Base-by-base conservation (phyloP, 73 alveolate genomes). In the Diophrys appendiculata region DNA sequence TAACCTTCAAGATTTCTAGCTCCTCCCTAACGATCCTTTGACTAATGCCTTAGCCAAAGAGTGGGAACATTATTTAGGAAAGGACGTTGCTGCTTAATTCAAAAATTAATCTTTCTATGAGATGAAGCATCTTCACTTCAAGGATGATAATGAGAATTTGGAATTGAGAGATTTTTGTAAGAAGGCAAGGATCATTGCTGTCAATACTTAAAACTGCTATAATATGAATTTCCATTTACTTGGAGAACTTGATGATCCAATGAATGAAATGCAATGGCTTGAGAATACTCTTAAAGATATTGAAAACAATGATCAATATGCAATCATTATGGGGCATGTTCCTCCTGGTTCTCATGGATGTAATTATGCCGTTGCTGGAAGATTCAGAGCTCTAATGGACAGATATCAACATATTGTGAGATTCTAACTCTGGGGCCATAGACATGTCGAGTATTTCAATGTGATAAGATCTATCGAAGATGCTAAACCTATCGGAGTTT, bases 371-470 rank as follows among this genome's bases (percentile, higher is more conserved):
- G 78, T 65, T 72, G 53, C 89, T 0, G 43, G 11, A 0, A 32
- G 93, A 34, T 85, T 76, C 55, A 27, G 76, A 53, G 86, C 81
- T 2, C 72, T 85, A 8, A 78, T 85, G 80, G 93, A 85, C 30
- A 85, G 86, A 72, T 85, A 77, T 68, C 76, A 85, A 30, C 81
- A 70, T 70, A 43, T 78, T 23, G 82, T 85, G 25, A 27, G 76
- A 0, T 26, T 75, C 55, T 56, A 85, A 34, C 29, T 72, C 24
- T 85, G 31, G 26, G 93, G 89, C 18, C 80, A 85, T 56, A 75
- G 60, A 26, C 93, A 86, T 71, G 65, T 30, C 31, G 93, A 86
- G 34, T 56, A 28, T 0, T 64, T 69, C 29, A 25, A 73, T 13
- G 30, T 77, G 3, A 55, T 75, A 24, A 75, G 74, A 2, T 26